Base-by-base conservation (phyloP, 1,284 basidiomycete species). In the Anthracocystis walkeri region DNA sequence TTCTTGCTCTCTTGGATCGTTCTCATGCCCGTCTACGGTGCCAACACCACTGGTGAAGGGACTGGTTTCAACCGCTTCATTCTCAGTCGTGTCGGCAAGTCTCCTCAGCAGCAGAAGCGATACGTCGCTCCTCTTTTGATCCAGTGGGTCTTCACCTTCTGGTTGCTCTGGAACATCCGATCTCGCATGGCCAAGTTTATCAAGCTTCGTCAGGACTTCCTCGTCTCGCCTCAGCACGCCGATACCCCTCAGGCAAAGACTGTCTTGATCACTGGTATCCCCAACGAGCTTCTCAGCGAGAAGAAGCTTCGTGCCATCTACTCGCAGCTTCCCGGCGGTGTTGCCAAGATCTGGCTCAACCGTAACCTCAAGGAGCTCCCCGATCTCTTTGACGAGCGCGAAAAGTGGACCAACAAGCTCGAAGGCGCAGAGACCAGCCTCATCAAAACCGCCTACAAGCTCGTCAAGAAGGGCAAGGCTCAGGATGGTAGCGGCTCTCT, bases 261-360 rank as follows among this genome's bases (percentile, higher is more conserved):
- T 3, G 89, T 99, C 20, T 90, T 95, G 50, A 88, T 98, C 73
- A 94, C 93, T 16, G 94, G 94, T 49, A 90, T 99, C 7, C 94
- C 95, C n/a, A 86, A 89, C 48, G 89, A 90, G 59, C 91, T 92
- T 79, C 90, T 94, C 72, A 86, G 86, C 48, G 85, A 91, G 59
- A 87, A 89, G 21, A 91, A 91, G 23, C 88, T 97, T 33, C 88
- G 87, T 48, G 87, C 87, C 62, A 85, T 92, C n/a, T 94, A 91
- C 84, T 88, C 89, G 27, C 88, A 90, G 69, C 88, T 95, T 5
- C 93, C 93, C 1, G 94, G 94, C 7, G 93, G 93, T 20, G 91
- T 94, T 5, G 91, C 90, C 77, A 90, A 91, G 65, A 90, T 99
- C 35, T 99, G 96, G 95, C 88, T 98, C 45, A 93, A 94, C 85